phyloP scores from a whole-genome alignment of 768 basidiomycete genomes.

The Scleroderma citrinum region DNA sequence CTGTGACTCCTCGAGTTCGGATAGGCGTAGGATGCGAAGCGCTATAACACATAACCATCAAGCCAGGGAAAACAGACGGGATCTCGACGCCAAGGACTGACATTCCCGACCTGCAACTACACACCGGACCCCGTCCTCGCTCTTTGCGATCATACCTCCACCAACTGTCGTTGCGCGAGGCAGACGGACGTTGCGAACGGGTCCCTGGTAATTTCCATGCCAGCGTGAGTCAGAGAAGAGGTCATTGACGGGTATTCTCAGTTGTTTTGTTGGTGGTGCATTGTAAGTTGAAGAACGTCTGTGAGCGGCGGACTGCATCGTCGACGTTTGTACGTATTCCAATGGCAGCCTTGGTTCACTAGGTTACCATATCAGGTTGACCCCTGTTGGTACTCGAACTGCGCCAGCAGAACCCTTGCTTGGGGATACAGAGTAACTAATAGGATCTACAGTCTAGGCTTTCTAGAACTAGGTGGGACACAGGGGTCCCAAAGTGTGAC shows the following conservation, averaged over 20 bases:
- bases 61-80: constrained; percentile 5
- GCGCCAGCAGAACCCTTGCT: too few relatives aligned
- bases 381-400: too few relatives aligned
- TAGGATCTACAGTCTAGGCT: too few relatives aligned
- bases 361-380: too few relatives aligned
- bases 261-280: not conserved
- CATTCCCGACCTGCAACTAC: constrained; percentile 78
- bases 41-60: constrained; percentile 32
- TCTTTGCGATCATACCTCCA: constrained; percentile 62
- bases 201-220: constrained; percentile 37
- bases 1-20: constrained; percentile 37
- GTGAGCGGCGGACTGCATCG: constrained; percentile 21
- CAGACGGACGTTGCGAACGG: constrained; percentile 51
- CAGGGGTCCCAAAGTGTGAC: too few relatives aligned
- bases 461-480: too few relatives aligned
- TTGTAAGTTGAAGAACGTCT: constrained; percentile 24
- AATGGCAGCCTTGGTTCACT: too few relatives aligned
- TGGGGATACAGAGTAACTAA: too few relatives aligned
- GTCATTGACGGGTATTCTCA: constrained; percentile 16
- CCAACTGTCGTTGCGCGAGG: constrained; percentile 55
- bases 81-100: constrained; percentile 26
- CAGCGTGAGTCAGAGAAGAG: constrained; percentile 38
- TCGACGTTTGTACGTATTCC: too few relatives aligned
- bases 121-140: constrained; percentile 60
- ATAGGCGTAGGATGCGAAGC: constrained; percentile 52